These are phyloP conservation scores for Leccinum longicurvipes DNA, from an alignment of 768 basidiomycete species.

Conservation along the genomic window DNA sequence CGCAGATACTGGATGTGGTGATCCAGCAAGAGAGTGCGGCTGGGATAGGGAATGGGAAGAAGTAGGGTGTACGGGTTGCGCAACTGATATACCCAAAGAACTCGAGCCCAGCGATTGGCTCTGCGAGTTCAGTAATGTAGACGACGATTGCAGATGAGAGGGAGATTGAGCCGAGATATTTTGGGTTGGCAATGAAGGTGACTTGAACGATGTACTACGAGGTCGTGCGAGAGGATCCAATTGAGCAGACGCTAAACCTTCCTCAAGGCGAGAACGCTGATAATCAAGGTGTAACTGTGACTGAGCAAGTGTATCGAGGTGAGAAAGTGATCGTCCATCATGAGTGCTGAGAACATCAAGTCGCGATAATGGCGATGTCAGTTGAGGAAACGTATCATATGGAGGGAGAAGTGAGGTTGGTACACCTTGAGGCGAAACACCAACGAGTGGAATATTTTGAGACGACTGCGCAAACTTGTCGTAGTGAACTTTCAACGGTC, in stretches of 20 bases:
- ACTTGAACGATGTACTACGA: slow-evolving; percentile 24
- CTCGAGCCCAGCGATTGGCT: slow-evolving; percentile 13
- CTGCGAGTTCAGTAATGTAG: slow-evolving; percentile 18
- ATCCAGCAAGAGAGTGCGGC: slow-evolving; percentile 29
- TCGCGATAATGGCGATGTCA: slow-evolving; percentile 22
- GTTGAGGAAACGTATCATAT: slow-evolving; percentile 23
- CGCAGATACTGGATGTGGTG: slow-evolving; percentile 24
- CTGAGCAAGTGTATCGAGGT: slow-evolving; percentile 22
- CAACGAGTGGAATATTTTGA: slow-evolving; percentile 24
- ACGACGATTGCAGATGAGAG: slow-evolving; percentile 15
- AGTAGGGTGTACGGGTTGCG: slow-evolving; percentile 21
- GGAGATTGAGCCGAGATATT: slow-evolving; percentile 18
- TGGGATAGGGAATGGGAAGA: slow-evolving; percentile 23
- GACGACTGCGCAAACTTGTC: slow-evolving; percentile 68
- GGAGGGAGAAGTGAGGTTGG: slow-evolving; percentile 13
- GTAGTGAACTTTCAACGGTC: slow-evolving; percentile 84
- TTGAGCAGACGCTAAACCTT: slow-evolving; percentile 24
- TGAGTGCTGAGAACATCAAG: slow-evolving; percentile 23
- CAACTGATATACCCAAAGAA: slow-evolving; percentile 15
- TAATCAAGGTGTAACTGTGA: slow-evolving; percentile 25
- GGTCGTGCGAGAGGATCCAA: slow-evolving; percentile 27
- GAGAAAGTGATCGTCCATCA: slow-evolving; percentile 20
- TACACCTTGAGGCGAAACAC: slow-evolving; percentile 19
- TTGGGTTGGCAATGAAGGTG: slow-evolving; percentile 20
- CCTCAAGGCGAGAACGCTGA: slow-evolving; percentile 28